A percentile compares a stretch with the other conserved stretches of the same genome.
These are phyloP conservation scores for Vitis hybrid DNA, from an alignment of 177 flowering plant species.

Conservation along the genomic window DNA sequence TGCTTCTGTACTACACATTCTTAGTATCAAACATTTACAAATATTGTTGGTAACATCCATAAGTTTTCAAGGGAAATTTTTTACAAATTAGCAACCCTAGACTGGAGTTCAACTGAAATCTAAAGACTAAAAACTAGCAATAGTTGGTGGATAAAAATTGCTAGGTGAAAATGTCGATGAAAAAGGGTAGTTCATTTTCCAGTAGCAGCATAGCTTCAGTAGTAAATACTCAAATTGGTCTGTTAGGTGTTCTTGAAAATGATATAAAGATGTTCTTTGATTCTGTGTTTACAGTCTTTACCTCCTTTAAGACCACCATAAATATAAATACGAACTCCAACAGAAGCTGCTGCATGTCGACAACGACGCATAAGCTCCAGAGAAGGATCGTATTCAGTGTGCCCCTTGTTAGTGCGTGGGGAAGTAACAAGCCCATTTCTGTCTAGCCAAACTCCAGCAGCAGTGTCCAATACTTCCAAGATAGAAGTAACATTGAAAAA, in stretches of 20 bases:
- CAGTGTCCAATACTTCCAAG: conserved; percentile 85
- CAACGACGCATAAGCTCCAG: conserved; percentile 92
- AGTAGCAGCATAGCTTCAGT: too few species aligned
- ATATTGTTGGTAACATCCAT: too few species aligned
- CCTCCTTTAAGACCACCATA: conserved; percentile 99
- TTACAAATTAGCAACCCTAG: not conserved
- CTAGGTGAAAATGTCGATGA: too few species aligned
- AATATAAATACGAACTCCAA: conserved; percentile 74
- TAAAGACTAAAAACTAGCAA: not conserved
- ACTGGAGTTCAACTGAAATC: not conserved
- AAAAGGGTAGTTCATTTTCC: too few species aligned
- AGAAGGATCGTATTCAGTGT: conserved; percentile 57
- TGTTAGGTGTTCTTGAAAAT: too few species aligned
- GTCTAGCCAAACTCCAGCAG: conserved; percentile 98
- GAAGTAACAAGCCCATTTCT: conserved; percentile 86
- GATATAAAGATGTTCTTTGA: too few species aligned
- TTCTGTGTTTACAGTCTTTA: conserved; percentile 21
- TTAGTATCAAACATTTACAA: too few species aligned
- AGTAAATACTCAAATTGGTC: too few species aligned
- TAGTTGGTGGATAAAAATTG: not conserved
- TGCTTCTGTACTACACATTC: too few species aligned
- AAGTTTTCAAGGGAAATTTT: too few species aligned
- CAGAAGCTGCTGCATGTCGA: conserved; percentile 97
- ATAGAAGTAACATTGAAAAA: conserved; percentile 3
- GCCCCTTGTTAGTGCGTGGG: conserved; percentile 58